A percentile compares a stretch with the other conserved stretches of the same genome.
These are phyloP conservation scores for Boletus fagicola DNA, from an alignment of 768 basidiomycete species.

Conservation along the genomic window DNA sequence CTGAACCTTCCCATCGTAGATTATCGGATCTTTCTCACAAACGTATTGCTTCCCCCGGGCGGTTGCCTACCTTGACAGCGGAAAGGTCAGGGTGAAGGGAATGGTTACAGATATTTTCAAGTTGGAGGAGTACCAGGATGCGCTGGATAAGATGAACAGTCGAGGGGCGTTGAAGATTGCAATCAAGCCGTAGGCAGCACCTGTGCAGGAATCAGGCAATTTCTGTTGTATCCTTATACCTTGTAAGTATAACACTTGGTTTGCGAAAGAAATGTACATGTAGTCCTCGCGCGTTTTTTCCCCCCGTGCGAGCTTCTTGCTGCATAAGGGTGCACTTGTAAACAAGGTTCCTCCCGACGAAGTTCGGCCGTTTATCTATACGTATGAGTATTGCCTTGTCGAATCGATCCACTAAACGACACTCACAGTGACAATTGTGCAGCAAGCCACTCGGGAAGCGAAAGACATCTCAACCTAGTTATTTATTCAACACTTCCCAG, in stretches of 20 bases:
- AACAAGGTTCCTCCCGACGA: too few species aligned
- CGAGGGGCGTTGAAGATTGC: constrained; percentile 60
- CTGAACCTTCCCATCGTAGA: constrained; percentile 41
- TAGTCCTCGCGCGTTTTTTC: too few species aligned
- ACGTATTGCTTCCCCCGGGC: constrained; percentile 89
- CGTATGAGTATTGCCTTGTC: neutral
- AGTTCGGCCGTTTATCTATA: too few species aligned
- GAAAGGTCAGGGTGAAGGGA: constrained; percentile 79
- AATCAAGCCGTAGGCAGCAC: constrained; percentile 47
- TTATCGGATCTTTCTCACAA: constrained; percentile 90
- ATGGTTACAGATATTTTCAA: constrained; percentile 72
- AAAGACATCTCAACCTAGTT: neutral
- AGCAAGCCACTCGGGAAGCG: neutral
- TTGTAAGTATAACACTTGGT: constrained; percentile 3
- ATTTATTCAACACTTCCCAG: constrained; percentile 9
- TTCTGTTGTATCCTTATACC: constrained; percentile 23
- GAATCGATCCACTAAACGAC: neutral
- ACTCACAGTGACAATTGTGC: neutral
- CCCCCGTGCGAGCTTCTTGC: too few species aligned
- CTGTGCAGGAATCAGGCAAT: neutral
- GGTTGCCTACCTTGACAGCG: constrained; percentile 83
- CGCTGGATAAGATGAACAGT: constrained; percentile 71
- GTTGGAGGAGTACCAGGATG: constrained; percentile 66
- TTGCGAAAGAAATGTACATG: neutral
- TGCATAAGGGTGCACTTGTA: too few species aligned